Evolutionary conservation across 139 green algal genomes (phyloP).

Genomic region (Coccomyxa sp.): DNA sequence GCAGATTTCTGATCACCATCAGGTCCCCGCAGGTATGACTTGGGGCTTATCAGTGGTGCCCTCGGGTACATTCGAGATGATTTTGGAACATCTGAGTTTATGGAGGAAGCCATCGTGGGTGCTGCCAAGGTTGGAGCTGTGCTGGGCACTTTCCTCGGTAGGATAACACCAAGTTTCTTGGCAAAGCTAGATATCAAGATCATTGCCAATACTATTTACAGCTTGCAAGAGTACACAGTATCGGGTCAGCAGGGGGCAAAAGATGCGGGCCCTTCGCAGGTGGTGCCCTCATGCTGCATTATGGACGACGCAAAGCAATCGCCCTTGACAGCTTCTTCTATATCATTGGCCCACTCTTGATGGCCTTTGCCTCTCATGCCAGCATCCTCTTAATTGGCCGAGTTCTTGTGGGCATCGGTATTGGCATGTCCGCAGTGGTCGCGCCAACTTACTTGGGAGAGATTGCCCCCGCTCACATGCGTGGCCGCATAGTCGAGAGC

Average conservation of each 20-base stretch:
- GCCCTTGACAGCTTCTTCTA: conserved; percentile 57
- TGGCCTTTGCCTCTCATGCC: conserved; percentile 39
- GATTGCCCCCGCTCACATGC: conserved; percentile 52
- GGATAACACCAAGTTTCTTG: too few species aligned
- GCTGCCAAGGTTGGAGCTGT: conserved; percentile 72
- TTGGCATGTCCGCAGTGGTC: conserved; percentile 70
- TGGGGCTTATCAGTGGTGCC: conserved; percentile 66
- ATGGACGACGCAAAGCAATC: conserved; percentile 63
- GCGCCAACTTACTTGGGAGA: conserved; percentile 83
- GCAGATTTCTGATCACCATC: background rate
- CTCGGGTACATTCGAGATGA: conserved; percentile 58
- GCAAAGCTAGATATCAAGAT: too few species aligned
- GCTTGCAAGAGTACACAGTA: too few species aligned
- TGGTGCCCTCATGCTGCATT: conserved; percentile 70
- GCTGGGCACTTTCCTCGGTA: conserved; percentile 47
- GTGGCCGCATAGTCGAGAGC: conserved; percentile 9
- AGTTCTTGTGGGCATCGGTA: conserved; percentile 67
- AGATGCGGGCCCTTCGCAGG: conserved; percentile 37
- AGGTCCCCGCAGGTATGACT: conserved; percentile 49
- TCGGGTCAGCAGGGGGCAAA: too few species aligned
- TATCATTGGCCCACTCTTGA: conserved; percentile 61
- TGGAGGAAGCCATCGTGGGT: conserved; percentile 59
- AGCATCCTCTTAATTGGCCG: conserved; percentile 63
- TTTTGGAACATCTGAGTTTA: conserved; percentile 27
- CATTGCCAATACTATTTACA: too few species aligned